Base-by-base conservation (phyloP, 176 grass and related monocot genomes). In the Triticum monococcum region DNA sequence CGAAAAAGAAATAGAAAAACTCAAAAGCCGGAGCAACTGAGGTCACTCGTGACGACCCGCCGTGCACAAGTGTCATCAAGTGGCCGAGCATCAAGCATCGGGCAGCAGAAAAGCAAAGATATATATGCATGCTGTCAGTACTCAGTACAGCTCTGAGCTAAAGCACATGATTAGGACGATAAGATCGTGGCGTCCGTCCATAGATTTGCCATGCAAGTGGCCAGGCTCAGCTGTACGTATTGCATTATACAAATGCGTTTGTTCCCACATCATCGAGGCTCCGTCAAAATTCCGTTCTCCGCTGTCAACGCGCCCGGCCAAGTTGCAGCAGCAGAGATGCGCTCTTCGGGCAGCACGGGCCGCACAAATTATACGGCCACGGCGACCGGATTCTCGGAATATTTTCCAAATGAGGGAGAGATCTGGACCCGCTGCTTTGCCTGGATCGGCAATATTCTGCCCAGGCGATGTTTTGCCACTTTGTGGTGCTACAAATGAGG, bases 1-100 rank as follows among this genome's bases (percentile, higher is more conserved):
- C 9, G 12, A 2, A 24, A 16, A 64, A 64, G 28, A 30, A 30
- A 30, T 30, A 64, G 4, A 65, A 48, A 67, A 45, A 4, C 43
- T 52, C 33, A 12, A 20, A 64, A 85, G 83, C 3, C 52, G 14
- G 45, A 68, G 63, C 63, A 18, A 37, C 59, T 79, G 84, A 79
- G 63, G 84, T 79, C 84, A 86, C 46, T 40, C 22, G 32, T 86
- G 84, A 69, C 75, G 63, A 30, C 59, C 41, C 33, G 0, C 1
- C 2, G 63, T 16, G n/a, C 63, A 14, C 63, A 65, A 30, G 63
- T 65, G 63, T 31, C 63, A 30, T 65, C 63, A 14, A 65, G 25
- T 30, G 26, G 12, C 5, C 25, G 25, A 65, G 63, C 63, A 14
- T 65, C 24, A 30, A 65, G 26, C 62, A 12, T 43, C 43, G 4